Evolutionary conservation across 164 flowering plant genomes (phyloP).

Genomic region (Macadamia integrifolia): DNA sequence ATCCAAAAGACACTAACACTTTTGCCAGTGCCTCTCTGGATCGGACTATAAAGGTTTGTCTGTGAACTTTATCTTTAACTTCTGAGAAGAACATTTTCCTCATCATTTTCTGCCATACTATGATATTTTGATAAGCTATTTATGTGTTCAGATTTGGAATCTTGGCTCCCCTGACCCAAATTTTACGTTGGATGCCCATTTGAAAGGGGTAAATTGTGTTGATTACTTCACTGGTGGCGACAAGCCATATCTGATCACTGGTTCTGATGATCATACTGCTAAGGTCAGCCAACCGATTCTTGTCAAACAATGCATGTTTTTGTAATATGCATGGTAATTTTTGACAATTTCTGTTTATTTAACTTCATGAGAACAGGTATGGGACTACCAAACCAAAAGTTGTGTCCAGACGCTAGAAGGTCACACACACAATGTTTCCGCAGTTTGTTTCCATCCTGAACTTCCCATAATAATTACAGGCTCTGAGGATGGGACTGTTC

Average conservation of each 20-base stretch:
- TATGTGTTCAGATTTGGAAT: constrained; percentile 33
- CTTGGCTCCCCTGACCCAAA: constrained; percentile 36
- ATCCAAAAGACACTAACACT: background rate
- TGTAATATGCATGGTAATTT: background rate
- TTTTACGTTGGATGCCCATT: constrained; percentile 36
- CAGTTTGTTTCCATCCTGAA: constrained; percentile 42
- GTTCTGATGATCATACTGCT: constrained; percentile 45
- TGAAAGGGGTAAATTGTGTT: constrained; percentile 37
- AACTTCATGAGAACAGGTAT: constrained; percentile 21
- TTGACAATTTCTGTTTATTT: background rate
- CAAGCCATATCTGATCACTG: constrained; percentile 34
- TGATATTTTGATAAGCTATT: background rate
- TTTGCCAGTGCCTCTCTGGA: constrained; percentile 33
- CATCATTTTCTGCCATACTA: background rate
- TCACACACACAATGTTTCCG: constrained; percentile 40
- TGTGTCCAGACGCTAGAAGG: constrained; percentile 40
- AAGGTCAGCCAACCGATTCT: constrained; percentile 19
- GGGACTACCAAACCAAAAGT: constrained; percentile 39
- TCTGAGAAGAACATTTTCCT: background rate
- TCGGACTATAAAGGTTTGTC: constrained; percentile 24
- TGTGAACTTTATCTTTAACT: background rate
- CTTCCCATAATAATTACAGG: constrained; percentile 35
- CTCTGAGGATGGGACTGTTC: constrained; percentile 19
- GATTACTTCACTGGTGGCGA: constrained; percentile 38
- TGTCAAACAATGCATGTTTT: background rate